Evolutionary conservation across 2,329 filamentous ascomycete genomes (phyloP), one percentile per base, ranked within the genome.

Genomic region (Aspergillus unguis): DNA sequence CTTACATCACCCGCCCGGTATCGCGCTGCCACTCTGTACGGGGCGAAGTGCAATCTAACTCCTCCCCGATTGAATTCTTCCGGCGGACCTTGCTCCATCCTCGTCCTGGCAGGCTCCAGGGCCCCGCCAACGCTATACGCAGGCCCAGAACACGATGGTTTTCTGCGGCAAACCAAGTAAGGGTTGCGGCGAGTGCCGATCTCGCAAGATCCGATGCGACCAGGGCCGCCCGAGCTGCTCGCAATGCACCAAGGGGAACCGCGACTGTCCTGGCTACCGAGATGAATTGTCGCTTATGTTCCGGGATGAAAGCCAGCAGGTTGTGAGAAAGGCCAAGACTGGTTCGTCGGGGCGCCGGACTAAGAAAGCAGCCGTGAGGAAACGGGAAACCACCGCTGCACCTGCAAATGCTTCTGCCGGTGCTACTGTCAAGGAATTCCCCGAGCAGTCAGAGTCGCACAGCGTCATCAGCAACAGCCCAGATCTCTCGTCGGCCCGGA

Each of bases 261-360:
- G 83, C 66, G 77, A 73, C 61, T 86, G 84, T 59, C 81, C 83
- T 23, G 84, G 84, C 5, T 86, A 86, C 61, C 77, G 84, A 58
- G 83, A 86, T 57, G 81, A 84, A 65, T 70, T 85, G 32, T 83
- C 82, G 31, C 72, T 86, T 52, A 81, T 86, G 78, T 86, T 86
- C 64, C 81, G 83, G 35, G 83, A 86, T 70, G 83, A 86, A 69
- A 85, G 80, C 61, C 80, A 75, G 59, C 81, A 84, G 61, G 82
- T 85, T 42, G 80, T 82, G 27, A 77, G 77, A 56, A 85, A 83
- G 63, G 27, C 78, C 75, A 51, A 45, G 73, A 77, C 76, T 73
- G 52, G 71, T 59, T 62, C 59, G 26, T 68, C 69, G 26, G 28
- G 56, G 54, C 41, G 64, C 63, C 40, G 54, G 58, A 33, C 55